Evolutionary conservation across 352 stramenopile genomes (phyloP), one percentile per base, ranked within the genome.

Genomic region (Phytophthora pisi): DNA sequence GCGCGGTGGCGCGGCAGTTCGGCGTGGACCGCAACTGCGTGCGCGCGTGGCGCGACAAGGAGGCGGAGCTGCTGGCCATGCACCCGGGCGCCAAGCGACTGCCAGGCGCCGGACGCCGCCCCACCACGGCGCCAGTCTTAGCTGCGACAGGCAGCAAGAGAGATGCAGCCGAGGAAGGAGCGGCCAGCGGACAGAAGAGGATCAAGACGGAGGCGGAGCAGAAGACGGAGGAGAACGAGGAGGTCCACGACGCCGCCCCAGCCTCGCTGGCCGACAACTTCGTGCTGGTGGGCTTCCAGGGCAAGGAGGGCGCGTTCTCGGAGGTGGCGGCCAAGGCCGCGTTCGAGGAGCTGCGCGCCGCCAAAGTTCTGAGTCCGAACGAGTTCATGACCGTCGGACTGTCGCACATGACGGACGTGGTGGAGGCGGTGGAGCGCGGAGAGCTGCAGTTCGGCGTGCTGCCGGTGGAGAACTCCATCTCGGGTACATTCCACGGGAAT

Each of bases 11-110:
- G 36, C 77, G 75, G 16, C 82, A 83, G 47, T 91, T 84, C 75
- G 86, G 86, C 57, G 81, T 90, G 23, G 82, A 91, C 61, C 80
- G 82, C 66, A 92, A 90, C 70, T 90, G 80, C 62, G 86, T 92
- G 49, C 80, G 84, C 54, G 69, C 80, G 57, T 92, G 82, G 82
- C 61, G 80, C 2, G 79, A 90, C 57, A 86, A 90, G 62, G 80
- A 92, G 61, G 49, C 69, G 36, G 77, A 89, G 60, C 74, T 92
- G 2, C 50, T 81, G 30, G 79, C 79, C 58, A 66, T 89, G 23
- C 70, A 84, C 18, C 80, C 84, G 2, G 78, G 72, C 15, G 81
- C 84, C n/a, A 79, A 82, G 40, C 81, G 84, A 4, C 61, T 90
- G 59, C 81, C 84, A 8, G 84, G 84, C 24, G 84, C 81, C 0